These are phyloP conservation scores for Aspergillus thermomutatus DNA, from an alignment of 2,329 filamentous ascomycete species.

Conservation along the genomic window DNA sequence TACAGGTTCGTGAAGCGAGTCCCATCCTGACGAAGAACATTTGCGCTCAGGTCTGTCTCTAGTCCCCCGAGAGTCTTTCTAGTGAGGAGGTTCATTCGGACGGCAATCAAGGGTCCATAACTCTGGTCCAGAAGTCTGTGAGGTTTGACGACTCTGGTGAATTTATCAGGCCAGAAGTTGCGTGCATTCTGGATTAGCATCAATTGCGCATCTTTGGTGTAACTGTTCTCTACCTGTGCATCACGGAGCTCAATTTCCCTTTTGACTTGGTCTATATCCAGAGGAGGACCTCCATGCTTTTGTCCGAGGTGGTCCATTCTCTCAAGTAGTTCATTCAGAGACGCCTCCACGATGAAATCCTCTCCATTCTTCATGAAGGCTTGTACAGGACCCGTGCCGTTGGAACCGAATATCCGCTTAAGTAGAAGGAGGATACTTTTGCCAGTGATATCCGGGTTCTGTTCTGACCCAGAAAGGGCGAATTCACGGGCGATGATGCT, in stretches of 20 bases:
- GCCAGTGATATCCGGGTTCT: conserved; percentile 59
- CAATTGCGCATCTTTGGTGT: conserved; percentile 59
- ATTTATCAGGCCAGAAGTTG: conserved; percentile 53
- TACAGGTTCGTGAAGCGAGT: conserved; percentile 54
- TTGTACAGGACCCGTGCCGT: conserved; percentile 55
- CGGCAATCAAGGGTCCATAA: conserved; percentile 59
- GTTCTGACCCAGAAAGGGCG: conserved; percentile 60
- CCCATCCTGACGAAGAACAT: conserved; percentile 53
- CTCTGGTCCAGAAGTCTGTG: conserved; percentile 53
- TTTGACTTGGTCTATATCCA: conserved; percentile 46
- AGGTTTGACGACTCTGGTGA: conserved; percentile 51
- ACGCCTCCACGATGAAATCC: conserved; percentile 59
- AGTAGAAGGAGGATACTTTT: conserved; percentile 56
- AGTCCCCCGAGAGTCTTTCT: conserved; percentile 62
- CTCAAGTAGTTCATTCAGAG: conserved; percentile 52
- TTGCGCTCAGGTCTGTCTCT: conserved; percentile 57
- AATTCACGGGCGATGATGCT: conserved; percentile 61
- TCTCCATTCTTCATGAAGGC: conserved; percentile 57
- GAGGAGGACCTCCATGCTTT: conserved; percentile 43
- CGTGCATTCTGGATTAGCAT: conserved; percentile 60
- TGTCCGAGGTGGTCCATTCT: conserved; percentile 58
- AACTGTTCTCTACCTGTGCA: conserved; percentile 54
- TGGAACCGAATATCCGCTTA: conserved; percentile 50
- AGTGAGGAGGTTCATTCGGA: conserved; percentile 59
- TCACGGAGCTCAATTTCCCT: conserved; percentile 54